Evolutionary conservation across 176 grass and related monocot genomes (phyloP).

Genomic region (Musa schizocarpa): DNA sequence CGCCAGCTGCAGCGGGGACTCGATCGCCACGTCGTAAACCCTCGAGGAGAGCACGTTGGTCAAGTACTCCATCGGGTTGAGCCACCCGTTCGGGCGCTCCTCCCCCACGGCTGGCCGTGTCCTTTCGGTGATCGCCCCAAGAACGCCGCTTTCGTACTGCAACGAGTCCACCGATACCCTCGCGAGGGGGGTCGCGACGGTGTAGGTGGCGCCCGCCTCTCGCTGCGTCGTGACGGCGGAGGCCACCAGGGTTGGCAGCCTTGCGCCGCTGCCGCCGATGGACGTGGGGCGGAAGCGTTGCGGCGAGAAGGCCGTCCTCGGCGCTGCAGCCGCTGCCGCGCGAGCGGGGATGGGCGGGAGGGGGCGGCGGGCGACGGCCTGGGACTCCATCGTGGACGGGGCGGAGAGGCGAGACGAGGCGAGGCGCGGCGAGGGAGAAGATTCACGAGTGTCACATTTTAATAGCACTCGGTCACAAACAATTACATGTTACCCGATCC

Average conservation of each 20-base stretch:
- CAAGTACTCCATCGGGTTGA: constrained; percentile 73
- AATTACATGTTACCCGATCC: too few relatives aligned
- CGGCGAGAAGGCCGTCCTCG: neutral
- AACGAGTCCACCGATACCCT: constrained; percentile 58
- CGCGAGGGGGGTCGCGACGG: constrained; percentile 21
- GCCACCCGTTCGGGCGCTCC: constrained; percentile 20
- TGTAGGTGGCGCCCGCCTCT: neutral
- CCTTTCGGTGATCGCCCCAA: constrained; percentile 29
- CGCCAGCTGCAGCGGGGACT: constrained; percentile 67
- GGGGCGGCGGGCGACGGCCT: neutral
- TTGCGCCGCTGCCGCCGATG: neutral
- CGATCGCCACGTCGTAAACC: constrained; percentile 89
- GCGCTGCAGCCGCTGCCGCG: neutral
- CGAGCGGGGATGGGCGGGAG: neutral
- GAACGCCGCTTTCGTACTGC: constrained; percentile 50
- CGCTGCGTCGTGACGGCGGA: constrained; percentile 18
- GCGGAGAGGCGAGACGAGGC: neutral
- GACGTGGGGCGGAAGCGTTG: neutral
- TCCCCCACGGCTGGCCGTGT: constrained; percentile 14
- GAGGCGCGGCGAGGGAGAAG: too few relatives aligned
- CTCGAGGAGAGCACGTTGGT: constrained; percentile 63
- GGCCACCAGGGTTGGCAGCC: neutral
- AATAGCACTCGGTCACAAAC: too few relatives aligned
- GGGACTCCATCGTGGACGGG: neutral
- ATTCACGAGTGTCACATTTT: too few relatives aligned